Evolutionary conservation across 2,329 filamentous ascomycete species (phyloP).

Genomic region (Colletotrichum limetticola): DNA sequence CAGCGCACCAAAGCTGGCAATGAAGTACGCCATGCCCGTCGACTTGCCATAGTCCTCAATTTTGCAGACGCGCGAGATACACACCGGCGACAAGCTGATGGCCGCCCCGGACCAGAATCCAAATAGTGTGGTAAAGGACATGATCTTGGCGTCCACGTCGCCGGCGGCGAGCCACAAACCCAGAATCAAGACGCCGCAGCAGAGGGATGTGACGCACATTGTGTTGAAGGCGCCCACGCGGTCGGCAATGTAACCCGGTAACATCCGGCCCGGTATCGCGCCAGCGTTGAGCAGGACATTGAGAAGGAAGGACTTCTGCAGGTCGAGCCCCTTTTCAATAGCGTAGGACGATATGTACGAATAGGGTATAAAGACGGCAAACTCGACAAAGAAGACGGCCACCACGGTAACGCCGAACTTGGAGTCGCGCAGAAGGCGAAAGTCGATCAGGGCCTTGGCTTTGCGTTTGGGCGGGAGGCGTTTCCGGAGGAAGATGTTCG

Average conservation of each 20-base stretch:
- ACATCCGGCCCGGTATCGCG: background rate
- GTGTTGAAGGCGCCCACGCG: background rate
- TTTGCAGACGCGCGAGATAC: conserved; percentile 75
- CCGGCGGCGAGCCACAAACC: background rate
- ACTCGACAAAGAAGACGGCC: background rate
- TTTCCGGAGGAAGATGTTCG: background rate
- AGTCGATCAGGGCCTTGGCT: background rate
- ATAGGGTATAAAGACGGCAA: background rate
- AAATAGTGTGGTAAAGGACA: conserved; percentile 72
- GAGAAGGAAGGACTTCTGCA: background rate
- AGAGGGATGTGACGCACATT: background rate
- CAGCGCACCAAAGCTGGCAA: conserved; percentile 70
- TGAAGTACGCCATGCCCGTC: conserved; percentile 75
- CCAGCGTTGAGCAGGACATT: background rate
- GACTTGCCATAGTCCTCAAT: conserved; percentile 76
- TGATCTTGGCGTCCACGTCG: conserved; percentile 61
- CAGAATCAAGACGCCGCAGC: background rate
- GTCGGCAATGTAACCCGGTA: background rate
- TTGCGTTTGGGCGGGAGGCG: background rate
- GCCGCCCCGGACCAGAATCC: conserved; percentile 79
- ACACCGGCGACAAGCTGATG: conserved; percentile 77
- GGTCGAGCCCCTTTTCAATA: background rate
- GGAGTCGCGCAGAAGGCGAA: background rate
- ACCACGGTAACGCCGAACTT: background rate
- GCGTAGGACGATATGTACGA: background rate